Conservation (phyloP, 208 protist genomes). For the Trypanosoma melophagium region DNA sequence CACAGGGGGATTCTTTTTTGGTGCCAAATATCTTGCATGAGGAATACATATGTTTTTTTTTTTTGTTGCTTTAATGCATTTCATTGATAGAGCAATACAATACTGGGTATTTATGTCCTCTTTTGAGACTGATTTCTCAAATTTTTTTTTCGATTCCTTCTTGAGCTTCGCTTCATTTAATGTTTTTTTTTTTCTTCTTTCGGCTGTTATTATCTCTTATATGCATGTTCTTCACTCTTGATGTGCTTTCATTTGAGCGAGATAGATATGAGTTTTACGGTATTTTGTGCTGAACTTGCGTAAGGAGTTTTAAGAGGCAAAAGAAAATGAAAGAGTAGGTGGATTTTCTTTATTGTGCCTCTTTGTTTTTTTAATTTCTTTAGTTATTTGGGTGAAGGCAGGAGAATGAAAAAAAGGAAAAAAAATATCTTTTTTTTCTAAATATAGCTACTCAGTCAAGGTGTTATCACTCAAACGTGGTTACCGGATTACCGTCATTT, state of each 20-base stretch:
- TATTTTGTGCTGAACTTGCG: constrained; percentile 1
- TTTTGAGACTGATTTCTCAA: no score
- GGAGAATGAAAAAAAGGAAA: neutral
- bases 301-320: constrained; percentile 2
- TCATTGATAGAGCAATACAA: neutral
- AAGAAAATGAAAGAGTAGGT: neutral
- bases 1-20: constrained; percentile 51
- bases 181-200: no score
- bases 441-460: neutral
- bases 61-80: constrained; percentile 24
- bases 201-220: no score
- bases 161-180: no score
- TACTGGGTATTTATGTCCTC: constrained; percentile 11
- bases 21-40: constrained; percentile 51
- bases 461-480: no score
- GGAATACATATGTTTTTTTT: neutral
- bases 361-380: neutral
- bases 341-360: neutral
- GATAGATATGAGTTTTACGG: no score
- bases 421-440: constrained; percentile 4
- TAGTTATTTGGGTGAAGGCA: neutral
- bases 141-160: no score
- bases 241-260: no score
- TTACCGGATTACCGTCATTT: no score
- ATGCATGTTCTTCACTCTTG: no score